Base-by-base conservation (phyloP, 148 eudicot genomes). In the Rhododendron williamsianum region DNA sequence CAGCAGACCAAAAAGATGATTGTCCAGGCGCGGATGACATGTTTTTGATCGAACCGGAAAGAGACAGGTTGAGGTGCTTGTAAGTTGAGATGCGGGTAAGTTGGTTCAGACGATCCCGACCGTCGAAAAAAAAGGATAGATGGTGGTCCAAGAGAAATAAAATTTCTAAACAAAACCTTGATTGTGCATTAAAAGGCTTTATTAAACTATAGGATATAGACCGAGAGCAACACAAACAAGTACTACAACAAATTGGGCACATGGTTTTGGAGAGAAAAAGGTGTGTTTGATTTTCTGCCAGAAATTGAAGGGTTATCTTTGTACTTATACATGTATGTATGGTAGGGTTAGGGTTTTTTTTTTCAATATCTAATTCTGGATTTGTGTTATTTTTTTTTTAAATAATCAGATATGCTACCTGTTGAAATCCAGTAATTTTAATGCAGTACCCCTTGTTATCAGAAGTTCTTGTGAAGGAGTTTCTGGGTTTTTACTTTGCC, bases 401-500 rank as follows among this genome's bases (percentile, higher is more conserved):
- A 65, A 15, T 43, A 18, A 65, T 25, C 73, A 25, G 73, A 46
- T 52, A 35, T 54, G 1, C 8, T 19, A 33, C 36, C 27, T 81
- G 74, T 54, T 16, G 15, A 84, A 76, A 36, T 76, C 71, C 81
- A 12, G 46, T 46, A 41, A 84, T 54, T 76, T 35, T 74, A 21
- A 16, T 12, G 49, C 77, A 48, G 41, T 83, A 19, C 30, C 25
- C 77, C 25, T 33, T 83, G 35, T 21, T 46, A 52, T 84, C 81
- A 65, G 21, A 48, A 48, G 63, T 23, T 35, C 21, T 27, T 30
- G 63, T 83, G 85, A 49, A 83, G 49, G 46, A 23, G 65, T 46
- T 72, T 49, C n/a, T 30, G 79, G 85, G 51, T 83, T 83, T 63
- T 71, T 71, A n/a, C 43, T 81, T 54, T 84, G 41, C n/a, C 45